Evolutionary conservation across 2,329 filamentous ascomycete genomes (phyloP), one percentile per base, ranked within the genome.

Genomic region (Cercospora sp.): DNA sequence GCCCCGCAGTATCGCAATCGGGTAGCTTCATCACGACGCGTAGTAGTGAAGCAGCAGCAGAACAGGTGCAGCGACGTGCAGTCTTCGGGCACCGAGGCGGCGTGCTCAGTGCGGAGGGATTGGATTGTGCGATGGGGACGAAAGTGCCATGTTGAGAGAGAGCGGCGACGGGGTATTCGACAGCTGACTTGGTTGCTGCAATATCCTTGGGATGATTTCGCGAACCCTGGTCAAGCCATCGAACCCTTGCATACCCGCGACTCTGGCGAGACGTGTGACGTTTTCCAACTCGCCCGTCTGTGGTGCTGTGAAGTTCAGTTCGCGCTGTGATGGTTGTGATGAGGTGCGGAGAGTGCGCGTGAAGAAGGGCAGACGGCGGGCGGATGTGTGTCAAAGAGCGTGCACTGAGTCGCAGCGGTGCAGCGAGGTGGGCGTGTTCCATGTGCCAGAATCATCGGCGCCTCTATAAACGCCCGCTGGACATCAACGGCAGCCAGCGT

Each of bases 191-290:
- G 53, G 8, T 12, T n/a, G 26, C 53, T 26, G 26, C 53, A 28
- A n/a, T 8, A 58, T 58, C 53, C 53, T 31, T 12, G 53, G 53
- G 53, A 58, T 58, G 53, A 58, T 58, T 58, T 31, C 53, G 30
- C 53, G 20, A 58, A 58, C 53, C 53, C 53, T 58, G 53, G 26
- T 33, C 26, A n/a, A 23, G 18, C 45, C 45, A 51, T 51, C 45
- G 45, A 51, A 51, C 18, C 45, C 45, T 51, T 23, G 45, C 45
- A 23, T 6, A 10, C 23, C 30, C 26, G 53, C 53, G 53, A 58
- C 53, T 58, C 53, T 58, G 53, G 53, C 53, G 53, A 16, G 53
- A 58, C 53, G 53, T 31, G 53, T 58, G 53, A 26, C 23, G 53
- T 58, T 30, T 23, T 13, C 23, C 53, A 9, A 9, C 28, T 23